Conservation (phyloP, 2,329 filamentous ascomycete species). For the Pseudocercospora cruenta region DNA sequence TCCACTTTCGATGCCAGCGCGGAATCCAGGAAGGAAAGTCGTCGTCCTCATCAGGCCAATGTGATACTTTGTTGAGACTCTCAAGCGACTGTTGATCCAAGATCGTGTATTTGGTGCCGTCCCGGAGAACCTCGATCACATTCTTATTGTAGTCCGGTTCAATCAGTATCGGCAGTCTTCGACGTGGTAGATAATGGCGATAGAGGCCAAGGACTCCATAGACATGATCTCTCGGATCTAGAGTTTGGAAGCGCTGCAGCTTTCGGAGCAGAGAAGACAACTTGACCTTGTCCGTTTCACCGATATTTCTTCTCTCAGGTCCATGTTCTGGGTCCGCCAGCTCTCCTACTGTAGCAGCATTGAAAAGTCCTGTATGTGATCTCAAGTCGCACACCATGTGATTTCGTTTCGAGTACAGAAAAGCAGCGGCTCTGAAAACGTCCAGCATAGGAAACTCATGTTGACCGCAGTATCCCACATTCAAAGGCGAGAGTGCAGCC, state of each 20-base stretch:
- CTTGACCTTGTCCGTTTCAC: slow-evolving; percentile 1
- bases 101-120: slow-evolving; percentile 5
- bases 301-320: neutral
- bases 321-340: slow-evolving; percentile 7
- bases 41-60: neutral
- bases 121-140: neutral
- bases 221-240: slow-evolving; percentile 13
- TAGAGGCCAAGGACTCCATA: slow-evolving; percentile 7
- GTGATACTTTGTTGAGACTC: neutral
- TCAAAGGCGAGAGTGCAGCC: slow-evolving; percentile 8
- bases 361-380: slow-evolving; percentile 3
- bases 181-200: neutral
- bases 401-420: slow-evolving; percentile 8
- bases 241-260: slow-evolving; percentile 12
- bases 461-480: slow-evolving; percentile 5
- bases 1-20: slow-evolving; percentile 6
- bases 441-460: slow-evolving; percentile 1
- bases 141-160: slow-evolving; percentile 2
- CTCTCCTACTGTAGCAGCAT: slow-evolving; percentile 2
- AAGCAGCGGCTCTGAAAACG: slow-evolving; percentile 7
- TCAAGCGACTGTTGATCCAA: slow-evolving; percentile 2
- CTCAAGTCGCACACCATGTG: neutral
- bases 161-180: neutral
- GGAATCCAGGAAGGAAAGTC: slow-evolving; percentile 6
- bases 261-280: neutral